A percentile compares a stretch with the other conserved stretches of the same genome.
Evolutionary conservation across 108 stramenopile genomes (phyloP).

Genomic region (Nannochloropsis salina): DNA sequence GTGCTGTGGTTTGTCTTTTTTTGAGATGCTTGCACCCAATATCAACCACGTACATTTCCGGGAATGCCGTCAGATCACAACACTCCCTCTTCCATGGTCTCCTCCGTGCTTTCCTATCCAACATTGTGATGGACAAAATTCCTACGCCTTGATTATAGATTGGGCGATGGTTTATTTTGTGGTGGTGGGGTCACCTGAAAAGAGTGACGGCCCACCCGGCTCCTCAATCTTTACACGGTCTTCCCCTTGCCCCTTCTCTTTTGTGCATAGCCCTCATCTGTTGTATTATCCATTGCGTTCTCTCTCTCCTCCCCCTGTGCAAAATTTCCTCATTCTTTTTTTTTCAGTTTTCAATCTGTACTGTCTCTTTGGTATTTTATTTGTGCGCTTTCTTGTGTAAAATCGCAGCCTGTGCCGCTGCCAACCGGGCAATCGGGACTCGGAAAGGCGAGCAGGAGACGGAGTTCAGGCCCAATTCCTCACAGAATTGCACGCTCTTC

Average conservation of each 20-base stretch:
- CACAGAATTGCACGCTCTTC: constrained; percentile 65
- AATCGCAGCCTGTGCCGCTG: constrained; percentile 56
- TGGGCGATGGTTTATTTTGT: too few species aligned
- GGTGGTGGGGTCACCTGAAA: too few species aligned
- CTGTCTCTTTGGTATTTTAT: not conserved
- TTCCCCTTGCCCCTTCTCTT: not conserved
- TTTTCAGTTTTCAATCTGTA: not conserved
- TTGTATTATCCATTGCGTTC: not conserved
- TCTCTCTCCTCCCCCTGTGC: not conserved
- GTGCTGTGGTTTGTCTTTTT: too few species aligned
- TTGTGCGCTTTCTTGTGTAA: not conserved
- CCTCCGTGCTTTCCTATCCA: too few species aligned
- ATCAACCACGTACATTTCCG: too few species aligned
- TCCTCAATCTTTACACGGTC: not conserved
- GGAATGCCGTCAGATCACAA: too few species aligned
- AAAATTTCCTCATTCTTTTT: not conserved
- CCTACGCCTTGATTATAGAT: too few species aligned
- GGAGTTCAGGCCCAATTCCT: constrained; percentile 65
- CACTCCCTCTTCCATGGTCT: too few species aligned
- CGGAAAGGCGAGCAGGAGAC: constrained; percentile 80
- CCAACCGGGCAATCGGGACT: constrained; percentile 74
- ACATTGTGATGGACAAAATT: too few species aligned
- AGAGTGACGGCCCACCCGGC: not conserved
- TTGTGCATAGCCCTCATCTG: not conserved
- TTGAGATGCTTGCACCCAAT: too few species aligned